A percentile compares a stretch with the other conserved stretches of the same genome.
Conservation (phyloP, 202 grass and related monocot species). For the Bolboschoenoplectus hybrid region DNA sequence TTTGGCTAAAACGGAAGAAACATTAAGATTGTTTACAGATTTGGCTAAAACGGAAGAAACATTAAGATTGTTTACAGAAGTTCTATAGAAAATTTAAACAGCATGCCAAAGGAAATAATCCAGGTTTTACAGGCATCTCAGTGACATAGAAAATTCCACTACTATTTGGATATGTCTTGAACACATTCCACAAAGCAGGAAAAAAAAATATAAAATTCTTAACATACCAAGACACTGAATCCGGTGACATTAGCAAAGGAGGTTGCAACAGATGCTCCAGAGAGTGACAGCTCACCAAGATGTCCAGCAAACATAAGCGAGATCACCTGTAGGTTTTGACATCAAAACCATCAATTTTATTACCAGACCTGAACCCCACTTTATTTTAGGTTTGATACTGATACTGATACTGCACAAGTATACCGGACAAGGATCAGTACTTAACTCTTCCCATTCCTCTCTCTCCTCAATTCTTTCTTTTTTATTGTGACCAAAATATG, state of each 20-base stretch:
- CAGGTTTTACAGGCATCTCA: not conserved
- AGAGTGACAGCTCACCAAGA: slow-evolving; percentile 78
- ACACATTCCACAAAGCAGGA: not conserved
- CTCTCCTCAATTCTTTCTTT: not conserved
- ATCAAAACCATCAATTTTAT: not conserved
- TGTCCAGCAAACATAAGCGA: slow-evolving; percentile 91
- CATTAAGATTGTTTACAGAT: not conserved
- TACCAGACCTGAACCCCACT: not conserved
- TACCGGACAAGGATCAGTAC: not conserved
- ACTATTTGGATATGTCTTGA: not conserved
- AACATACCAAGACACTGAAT: slow-evolving; percentile 75
- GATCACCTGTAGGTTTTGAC: slow-evolving; percentile 65
- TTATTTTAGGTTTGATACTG: not conserved
- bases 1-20: slow-evolving; percentile 3
- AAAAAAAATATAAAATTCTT: not conserved
- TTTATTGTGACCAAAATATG: not conserved
- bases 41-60: no score
- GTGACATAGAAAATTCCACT: not conserved
- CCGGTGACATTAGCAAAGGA: slow-evolving; percentile 92
- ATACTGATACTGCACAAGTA: slow-evolving; percentile 7
- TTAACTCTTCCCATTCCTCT: not conserved
- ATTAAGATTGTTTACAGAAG: not conserved
- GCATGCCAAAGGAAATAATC: not conserved
- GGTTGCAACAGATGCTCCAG: slow-evolving; percentile 65
- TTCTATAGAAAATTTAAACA: not conserved